Base-by-base conservation (phyloP, 1,139 yeast species). In the Saccharomyces hybrid region DNA sequence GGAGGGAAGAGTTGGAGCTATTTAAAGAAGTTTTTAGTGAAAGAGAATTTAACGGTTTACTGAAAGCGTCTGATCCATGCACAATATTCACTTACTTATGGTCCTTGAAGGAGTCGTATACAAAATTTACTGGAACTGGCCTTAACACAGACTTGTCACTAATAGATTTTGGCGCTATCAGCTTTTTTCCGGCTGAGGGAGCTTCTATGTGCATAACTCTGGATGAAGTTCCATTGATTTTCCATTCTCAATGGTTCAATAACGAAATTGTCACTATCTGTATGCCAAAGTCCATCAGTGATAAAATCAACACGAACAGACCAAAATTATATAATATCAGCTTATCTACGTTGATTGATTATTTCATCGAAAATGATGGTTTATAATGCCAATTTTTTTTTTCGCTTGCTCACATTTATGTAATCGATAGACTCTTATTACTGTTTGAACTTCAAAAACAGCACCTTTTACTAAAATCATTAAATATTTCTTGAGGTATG, bases 21-120 rank as follows among this genome's bases (percentile, higher is more conserved):
- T 83, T 82, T 59, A 61, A 63, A 27, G 82, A 75, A 9, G 78
- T 84, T 2, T 83, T 85, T 59, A 72, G 77, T 32, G 58, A 58
- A 0, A 47, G 52, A 0, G 91, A 85, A 63, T 62, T 65, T 8
- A 54, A 53, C 1, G 63, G 70, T 20, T 58, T 84, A 23, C 26
- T 54, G 31, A 30, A 8, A 32, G 48, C 23, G 26, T 44, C n/a
- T 46, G 48, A 13, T 1, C 63, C 64, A 42, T 58, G 59, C 42
- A 55, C 48, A 26, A 59, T 64, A 2, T 82, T 78, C 64, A 80
- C 83, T 32, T 81, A 80, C 52, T 73, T 78, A 34, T 86, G 93
- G 95, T 84, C 93, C 0, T 66, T 86, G 54, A 86, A 86, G 63
- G 95, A 86, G 64, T 80, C 87, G 34, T 84, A 81, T 60, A 78